phyloP scores from a whole-genome alignment of 2,329 filamentous ascomycete genomes.

The Xylaria sp. region DNA sequence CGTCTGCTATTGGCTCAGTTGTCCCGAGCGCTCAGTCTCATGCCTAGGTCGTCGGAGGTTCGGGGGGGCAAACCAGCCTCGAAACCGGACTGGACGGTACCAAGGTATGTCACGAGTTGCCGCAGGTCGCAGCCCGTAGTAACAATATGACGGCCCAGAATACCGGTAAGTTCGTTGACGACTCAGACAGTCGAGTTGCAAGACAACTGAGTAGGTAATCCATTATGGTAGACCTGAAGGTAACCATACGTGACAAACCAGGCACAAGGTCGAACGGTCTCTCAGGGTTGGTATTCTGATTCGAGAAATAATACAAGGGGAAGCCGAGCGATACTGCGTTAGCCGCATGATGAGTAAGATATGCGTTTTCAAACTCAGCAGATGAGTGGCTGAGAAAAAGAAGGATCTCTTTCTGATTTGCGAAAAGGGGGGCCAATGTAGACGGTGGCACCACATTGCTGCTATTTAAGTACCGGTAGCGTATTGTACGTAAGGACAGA shows the following conservation, averaged over 20 bases:
- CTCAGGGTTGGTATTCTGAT: conserved; percentile 2
- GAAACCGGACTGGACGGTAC: conserved; percentile 17
- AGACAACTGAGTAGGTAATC: background rate
- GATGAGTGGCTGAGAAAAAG: conserved; percentile 33
- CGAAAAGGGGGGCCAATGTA: conserved; percentile 29
- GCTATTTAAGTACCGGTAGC: conserved; percentile 15
- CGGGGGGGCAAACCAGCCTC: conserved; percentile 20
- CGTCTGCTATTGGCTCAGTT: conserved; percentile 29
- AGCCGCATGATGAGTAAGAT: conserved; percentile 40
- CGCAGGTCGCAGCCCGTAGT: conserved; percentile 2
- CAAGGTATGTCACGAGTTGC: conserved; percentile 17
- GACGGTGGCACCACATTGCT: conserved; percentile 32
- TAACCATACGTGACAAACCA: background rate
- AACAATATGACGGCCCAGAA: background rate
- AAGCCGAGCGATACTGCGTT: conserved; percentile 8
- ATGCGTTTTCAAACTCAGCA: conserved; percentile 14
- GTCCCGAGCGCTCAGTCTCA: conserved; percentile 9
- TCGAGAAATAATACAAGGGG: conserved; percentile 19
- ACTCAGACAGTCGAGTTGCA: background rate
- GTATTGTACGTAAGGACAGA: conserved; percentile 28
- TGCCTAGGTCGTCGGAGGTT: conserved; percentile 16
- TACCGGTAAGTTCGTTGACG: background rate
- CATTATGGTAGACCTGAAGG: conserved; percentile 17
- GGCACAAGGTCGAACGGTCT: conserved; percentile 8
- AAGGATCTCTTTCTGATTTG: conserved; percentile 35